These are phyloP conservation scores for Shiraia sp. DNA, from an alignment of 2,329 filamentous ascomycete species.

Conservation along the genomic window DNA sequence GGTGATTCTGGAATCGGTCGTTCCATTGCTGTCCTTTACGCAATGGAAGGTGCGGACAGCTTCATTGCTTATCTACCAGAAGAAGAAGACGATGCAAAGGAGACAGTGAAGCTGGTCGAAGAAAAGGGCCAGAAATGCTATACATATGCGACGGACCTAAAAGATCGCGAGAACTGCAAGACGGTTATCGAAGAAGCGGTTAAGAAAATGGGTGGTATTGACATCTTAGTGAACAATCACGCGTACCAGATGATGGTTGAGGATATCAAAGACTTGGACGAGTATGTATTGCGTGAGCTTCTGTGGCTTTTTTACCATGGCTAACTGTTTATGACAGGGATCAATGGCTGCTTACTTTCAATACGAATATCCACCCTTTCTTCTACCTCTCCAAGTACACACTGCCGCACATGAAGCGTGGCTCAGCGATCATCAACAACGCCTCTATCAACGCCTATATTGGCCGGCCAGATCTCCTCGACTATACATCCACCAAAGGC, in stretches of 20 bases:
- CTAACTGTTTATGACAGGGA: conserved; percentile 52
- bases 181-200: conserved; percentile 69
- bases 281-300: conserved; percentile 63
- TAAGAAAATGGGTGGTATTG: conserved; percentile 67
- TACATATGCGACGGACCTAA: conserved; percentile 67
- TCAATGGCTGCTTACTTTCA: conserved; percentile 79
- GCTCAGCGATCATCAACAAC: conserved; percentile 82
- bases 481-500: conserved; percentile 81
- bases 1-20: conserved; percentile 81
- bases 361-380: conserved; percentile 81
- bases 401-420: conserved; percentile 73
- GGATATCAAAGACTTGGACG: conserved; percentile 70
- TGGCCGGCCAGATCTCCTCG: conserved; percentile 76
- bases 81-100: conserved; percentile 75
- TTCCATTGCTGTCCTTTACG: conserved; percentile 74
- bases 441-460: conserved; percentile 83
- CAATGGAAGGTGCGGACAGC: conserved; percentile 77
- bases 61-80: conserved; percentile 75
- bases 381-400: conserved; percentile 81
- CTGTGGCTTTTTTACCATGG: too few species aligned
- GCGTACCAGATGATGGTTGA: conserved; percentile 75
- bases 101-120: conserved; percentile 73
- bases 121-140: conserved; percentile 68
- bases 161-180: conserved; percentile 68
- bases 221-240: conserved; percentile 74